A percentile compares a stretch with the other conserved stretches of the same genome.
These are phyloP conservation scores for Tranzscheliella williamsii DNA, from an alignment of 1,284 basidiomycete species.

Conservation along the genomic window DNA sequence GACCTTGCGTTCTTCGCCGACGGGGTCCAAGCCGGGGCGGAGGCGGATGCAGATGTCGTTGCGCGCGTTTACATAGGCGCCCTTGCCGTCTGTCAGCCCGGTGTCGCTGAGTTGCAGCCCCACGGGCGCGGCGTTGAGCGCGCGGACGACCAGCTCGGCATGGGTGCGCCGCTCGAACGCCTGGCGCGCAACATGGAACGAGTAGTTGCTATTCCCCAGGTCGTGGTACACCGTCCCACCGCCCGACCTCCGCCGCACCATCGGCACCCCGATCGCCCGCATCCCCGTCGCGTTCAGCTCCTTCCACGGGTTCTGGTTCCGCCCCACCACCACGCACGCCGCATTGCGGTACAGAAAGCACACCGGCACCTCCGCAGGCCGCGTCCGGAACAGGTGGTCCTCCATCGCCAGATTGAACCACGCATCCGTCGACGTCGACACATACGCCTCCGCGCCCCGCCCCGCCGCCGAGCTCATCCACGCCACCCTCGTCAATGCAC, in stretches of 20 bases:
- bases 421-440: constrained; percentile 81
- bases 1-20: constrained; percentile 67
- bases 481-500: no score
- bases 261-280: constrained; percentile 68
- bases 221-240: constrained; percentile 99
- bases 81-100: constrained; percentile 6
- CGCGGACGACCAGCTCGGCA: constrained; percentile 75
- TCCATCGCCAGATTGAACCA: constrained; percentile 93
- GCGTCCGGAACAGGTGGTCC: constrained; percentile 64
- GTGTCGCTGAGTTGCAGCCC: constrained; percentile 5
- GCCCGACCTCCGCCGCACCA: constrained; percentile 84
- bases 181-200: constrained; percentile 81
- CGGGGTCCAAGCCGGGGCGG: constrained; percentile 72
- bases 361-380: constrained; percentile 60
- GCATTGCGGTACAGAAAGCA: constrained; percentile 85
- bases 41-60: constrained; percentile 70
- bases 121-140: constrained; percentile 68
- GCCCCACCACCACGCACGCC: constrained; percentile 89
- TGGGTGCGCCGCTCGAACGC: constrained; percentile 81
- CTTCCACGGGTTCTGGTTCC: constrained; percentile 98
- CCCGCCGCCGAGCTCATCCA: no score
- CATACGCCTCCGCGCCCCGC: constrained; percentile 71
- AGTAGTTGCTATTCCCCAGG: constrained; percentile 95
- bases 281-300: constrained; percentile 78
- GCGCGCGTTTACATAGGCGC: constrained; percentile 74